Evolutionary conservation across 2,329 filamentous ascomycete genomes (phyloP), one percentile per base, ranked within the genome.

Genomic region (Arthroderma sp.): DNA sequence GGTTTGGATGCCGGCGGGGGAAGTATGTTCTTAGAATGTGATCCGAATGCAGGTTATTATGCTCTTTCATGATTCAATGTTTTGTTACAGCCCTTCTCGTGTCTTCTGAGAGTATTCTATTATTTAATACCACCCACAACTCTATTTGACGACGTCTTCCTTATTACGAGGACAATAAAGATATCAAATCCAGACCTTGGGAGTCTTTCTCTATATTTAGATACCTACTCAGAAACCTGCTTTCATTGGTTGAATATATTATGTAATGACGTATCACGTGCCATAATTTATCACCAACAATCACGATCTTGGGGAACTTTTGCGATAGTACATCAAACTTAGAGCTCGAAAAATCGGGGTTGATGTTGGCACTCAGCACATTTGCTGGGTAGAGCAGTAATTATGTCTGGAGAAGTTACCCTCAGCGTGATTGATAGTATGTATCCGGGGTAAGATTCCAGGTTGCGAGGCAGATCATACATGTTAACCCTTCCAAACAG

Each of bases 401-500:
- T 51, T 25, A 51, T 51, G 47, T 6, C 47, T 19, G 25, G 25
- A 8, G 47, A 51, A 19, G 47, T 51, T 25, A 51, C 47, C 2
- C 47, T 51, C 47, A 51, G 47, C 5, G 47, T 51, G 25, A 17
- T 51, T 51, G 47, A 35, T 11, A 33, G 47, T 51, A 54, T 15
- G 52, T 54, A 25, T 39, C 5, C 28, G 19, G 3, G 2, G 25
- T 9, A 25, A 33, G 52, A 3, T 21, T 7, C 0, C 6, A 21
- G 3, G 13, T 9, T n/a, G n/a, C n/a, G 17, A n/a, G n/a, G 19
- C 37, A 6, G 17, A 13, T 11, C n/a, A 15, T 31, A 25, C 1
- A 23, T 1, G 33, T 33, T 54, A 54, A 54, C 35, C 19, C 9
- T 2, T 31, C 5, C 35, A 25, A n/a, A n/a, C n/a, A 79, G 77